Base-by-base conservation (phyloP, 305 asterid species). In the Euphrasia arctica region DNA sequence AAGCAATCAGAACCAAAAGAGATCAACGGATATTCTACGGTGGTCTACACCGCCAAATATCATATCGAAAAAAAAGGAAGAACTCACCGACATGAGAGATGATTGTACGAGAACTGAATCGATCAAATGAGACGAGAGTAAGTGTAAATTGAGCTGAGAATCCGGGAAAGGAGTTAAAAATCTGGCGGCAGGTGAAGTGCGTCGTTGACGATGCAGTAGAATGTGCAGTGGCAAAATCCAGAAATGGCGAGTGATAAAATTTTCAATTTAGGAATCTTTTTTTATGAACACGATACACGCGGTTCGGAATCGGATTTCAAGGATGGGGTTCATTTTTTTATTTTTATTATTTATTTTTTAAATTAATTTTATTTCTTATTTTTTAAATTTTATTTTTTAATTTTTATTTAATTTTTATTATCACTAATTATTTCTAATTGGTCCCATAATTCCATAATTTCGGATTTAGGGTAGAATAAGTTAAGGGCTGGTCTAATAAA, bases 11-110 rank as follows among this genome's bases (percentile, higher is more conserved):
- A 9, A 50, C 22, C 32, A 41, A n/a, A 34, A 36, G 25, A 64
- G 69, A 61, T 65, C 70, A 62, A 51, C 68, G 1, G 51, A 62
- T 52, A 72, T 31, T 69, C 70, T 9, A 72, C 62, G 54, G 43
- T 49, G 22, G 41, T 1, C 6, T 18, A 39, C 36, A 51, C 22
- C 11, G 3, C 22, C 11, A 25, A 49, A 62, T 3, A 25, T 5
- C 60, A 10, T 18, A 60, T 41, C 45, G 9, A 41, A 27, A 57
- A 10, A 50, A 4, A 25, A 68, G 28, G 22, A 51, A 54, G 14
- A 27, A 75, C 86, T 78, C 72, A 78, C 86, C 82, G 82, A 69
- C 86, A 81, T 81, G 45, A 65, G 43, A 39, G 54, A 58, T 45
- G 72, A 14, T 18, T 63, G 25, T 65, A 68, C 32, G 69, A 57